Conservation (phyloP, 2,329 filamentous ascomycete genomes). For the Penicillium rolfsii region DNA sequence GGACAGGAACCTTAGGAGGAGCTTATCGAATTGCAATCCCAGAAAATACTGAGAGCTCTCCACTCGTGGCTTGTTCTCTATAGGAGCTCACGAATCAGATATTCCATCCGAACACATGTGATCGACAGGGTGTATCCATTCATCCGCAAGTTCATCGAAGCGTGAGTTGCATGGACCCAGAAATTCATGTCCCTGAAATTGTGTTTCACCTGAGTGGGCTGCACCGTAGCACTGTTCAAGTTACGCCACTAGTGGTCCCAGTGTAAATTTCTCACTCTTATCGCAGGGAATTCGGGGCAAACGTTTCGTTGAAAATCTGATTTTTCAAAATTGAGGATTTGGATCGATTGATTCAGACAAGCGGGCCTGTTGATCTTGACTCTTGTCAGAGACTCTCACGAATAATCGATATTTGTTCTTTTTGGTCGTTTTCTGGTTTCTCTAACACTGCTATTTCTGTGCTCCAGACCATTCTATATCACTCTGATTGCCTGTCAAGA, state of each 20-base stretch:
- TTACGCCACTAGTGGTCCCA: conserved; percentile 17
- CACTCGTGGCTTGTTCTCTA: neutral
- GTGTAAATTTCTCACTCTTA: conserved; percentile 4
- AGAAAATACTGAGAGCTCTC: neutral
- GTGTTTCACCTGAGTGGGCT: conserved; percentile 20
- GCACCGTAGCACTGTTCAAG: conserved; percentile 18
- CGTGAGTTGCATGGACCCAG: conserved; percentile 23
- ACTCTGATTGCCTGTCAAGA: conserved; percentile 5
- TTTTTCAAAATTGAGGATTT: neutral
- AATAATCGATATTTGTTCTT: neutral
- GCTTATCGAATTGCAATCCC: neutral
- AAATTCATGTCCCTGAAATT: conserved; percentile 18
- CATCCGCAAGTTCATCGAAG: conserved; percentile 13
- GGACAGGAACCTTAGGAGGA: neutral
- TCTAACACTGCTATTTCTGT: neutral
- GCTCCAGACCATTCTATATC: conserved; percentile 10
- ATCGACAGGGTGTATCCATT: conserved; percentile 10
- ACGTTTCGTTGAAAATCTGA: neutral
- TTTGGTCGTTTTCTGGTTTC: neutral
- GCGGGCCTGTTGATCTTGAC: conserved; percentile 8
- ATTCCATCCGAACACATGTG: conserved; percentile 25
- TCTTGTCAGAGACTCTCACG: neutral
- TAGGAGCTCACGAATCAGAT: neutral
- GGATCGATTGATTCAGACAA: neutral
- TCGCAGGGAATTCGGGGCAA: conserved; percentile 9